These are phyloP conservation scores for Diddensiella transvaalensis DNA, from an alignment of 805 yeast species.

Conservation along the genomic window DNA sequence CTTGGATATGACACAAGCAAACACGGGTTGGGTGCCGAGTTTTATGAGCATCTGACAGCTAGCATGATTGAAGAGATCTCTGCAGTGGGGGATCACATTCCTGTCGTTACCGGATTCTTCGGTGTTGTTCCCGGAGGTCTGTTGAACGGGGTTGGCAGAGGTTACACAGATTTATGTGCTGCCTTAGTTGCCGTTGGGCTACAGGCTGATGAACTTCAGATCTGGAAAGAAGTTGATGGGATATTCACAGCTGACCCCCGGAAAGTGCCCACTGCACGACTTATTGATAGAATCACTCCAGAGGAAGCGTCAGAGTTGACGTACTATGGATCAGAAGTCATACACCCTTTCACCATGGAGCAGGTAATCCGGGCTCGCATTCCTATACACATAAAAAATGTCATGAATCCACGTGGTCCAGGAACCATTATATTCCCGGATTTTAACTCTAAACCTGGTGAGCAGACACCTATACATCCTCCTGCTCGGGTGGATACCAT, in stretches of 20 bases:
- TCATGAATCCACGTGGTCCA: slow-evolving; percentile 84
- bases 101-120: slow-evolving; percentile 94
- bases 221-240: slow-evolving; percentile 99
- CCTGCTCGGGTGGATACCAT: slow-evolving; percentile 66
- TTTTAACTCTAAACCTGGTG: slow-evolving; percentile 79
- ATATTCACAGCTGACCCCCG: slow-evolving; percentile 98
- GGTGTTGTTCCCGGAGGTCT: slow-evolving; percentile 96
- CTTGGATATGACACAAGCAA: slow-evolving; percentile 48
- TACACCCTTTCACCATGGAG: slow-evolving; percentile 98
- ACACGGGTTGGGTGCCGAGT: slow-evolving; percentile 60
- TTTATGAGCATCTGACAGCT: slow-evolving; percentile 51
- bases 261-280: slow-evolving; percentile 84
- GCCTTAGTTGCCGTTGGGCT: slow-evolving; percentile 93
- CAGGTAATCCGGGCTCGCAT: slow-evolving; percentile 94
- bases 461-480: slow-evolving; percentile 90
- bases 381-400: slow-evolving; percentile 95
- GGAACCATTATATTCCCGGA: slow-evolving; percentile 96
- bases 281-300: slow-evolving; percentile 86
- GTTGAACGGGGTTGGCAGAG: slow-evolving; percentile 90
- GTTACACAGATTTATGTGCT: slow-evolving; percentile 97
- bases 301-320: slow-evolving; percentile 99
- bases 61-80: slow-evolving; percentile 47
- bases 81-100: slow-evolving; percentile 48
- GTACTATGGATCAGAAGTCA: slow-evolving; percentile 95
- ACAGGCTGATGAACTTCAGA: slow-evolving; percentile 89